Base-by-base conservation (phyloP, 2,329 filamentous ascomycete genomes). In the Hypoxylon sp. region DNA sequence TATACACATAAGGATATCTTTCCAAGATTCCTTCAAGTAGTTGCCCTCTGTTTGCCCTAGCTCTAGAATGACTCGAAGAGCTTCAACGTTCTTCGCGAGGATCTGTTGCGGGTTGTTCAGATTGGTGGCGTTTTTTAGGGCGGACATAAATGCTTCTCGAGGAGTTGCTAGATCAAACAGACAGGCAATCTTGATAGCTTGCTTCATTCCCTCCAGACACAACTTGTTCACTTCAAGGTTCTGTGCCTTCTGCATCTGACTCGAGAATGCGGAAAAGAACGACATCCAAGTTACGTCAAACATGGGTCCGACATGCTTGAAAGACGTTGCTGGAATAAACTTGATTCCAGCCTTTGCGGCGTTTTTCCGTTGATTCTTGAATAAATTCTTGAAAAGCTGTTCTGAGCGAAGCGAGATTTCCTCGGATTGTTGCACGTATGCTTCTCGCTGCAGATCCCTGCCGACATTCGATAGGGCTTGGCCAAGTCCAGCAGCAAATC, bases 221-320 rank as follows among this genome's bases (percentile, higher is more conserved):
- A 97, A 82, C 77, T 91, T 93, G 79, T 98, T 94, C 15, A 96
- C 93, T 72, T 98, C 94, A 3, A 97, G 85, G 75, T 98, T 98
- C 73, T 97, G 93, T 0, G 93, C 92, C 77, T 97, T 94, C 74
- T 98, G 96, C 78, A 96, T 94, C 73, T 97, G 93, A 55, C 93
- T 94, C 1, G 95, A 98, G 27, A 99, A 86, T 0, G 94, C 94
- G 4, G 95, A 98, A 76, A 99, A 92, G 80, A 98, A 97, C 8
- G 95, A 97, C 95, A 98, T 99, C 96, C 96, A 99, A 0, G 94
- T 97, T 24, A 97, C 94, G 75, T 97, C 94, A 77, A 99, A 98
- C 96, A 99, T 99, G 0, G 96, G 94, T 0, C 96, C 96, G 54
- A 98, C 92, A 79, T 99, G 96, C 74, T 93, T 95, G 78, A 93